Percentiles rank a stretch among this genome's conserved stretches.
Evolutionary conservation across 768 basidiomycete species (phyloP).

Genomic region (Suillus hirtellus): DNA sequence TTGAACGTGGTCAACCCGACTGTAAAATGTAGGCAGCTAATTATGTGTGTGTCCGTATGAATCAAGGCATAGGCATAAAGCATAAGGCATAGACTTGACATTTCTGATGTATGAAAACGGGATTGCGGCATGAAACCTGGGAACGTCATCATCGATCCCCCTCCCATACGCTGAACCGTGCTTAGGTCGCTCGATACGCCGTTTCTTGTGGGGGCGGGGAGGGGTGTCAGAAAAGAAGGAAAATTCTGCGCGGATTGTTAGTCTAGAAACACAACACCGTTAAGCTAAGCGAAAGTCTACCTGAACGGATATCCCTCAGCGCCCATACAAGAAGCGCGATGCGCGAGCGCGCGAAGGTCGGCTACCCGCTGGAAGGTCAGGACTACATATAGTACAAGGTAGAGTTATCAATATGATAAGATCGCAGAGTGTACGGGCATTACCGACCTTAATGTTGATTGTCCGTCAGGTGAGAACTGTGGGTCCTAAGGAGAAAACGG

Average conservation of each 20-base stretch:
- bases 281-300: conserved; percentile 29
- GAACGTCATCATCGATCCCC: conserved; percentile 33
- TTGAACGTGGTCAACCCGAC: background rate
- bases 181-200: conserved; percentile 75
- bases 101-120: background rate
- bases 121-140: conserved; percentile 12
- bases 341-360: conserved; percentile 57
- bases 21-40: conserved; percentile 6
- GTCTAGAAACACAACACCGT: background rate
- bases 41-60: background rate
- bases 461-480: conserved; percentile 32
- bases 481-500: conserved; percentile 29
- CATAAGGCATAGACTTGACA: conserved; percentile 4
- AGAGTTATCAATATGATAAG: conserved; percentile 14
- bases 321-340: conserved; percentile 74
- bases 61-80: conserved; percentile 7
- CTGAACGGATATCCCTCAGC: conserved; percentile 58
- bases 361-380: conserved; percentile 43
- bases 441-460: conserved; percentile 31
- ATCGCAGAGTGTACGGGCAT: conserved; percentile 23
- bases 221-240: conserved; percentile 49
- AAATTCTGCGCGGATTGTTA: conserved; percentile 19
- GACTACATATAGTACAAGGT: conserved; percentile 19
- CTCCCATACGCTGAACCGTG: conserved; percentile 67
- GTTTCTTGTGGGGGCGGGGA: conserved; percentile 69